A percentile compares a stretch with the other conserved stretches of the same genome.
phyloP scores from a whole-genome alignment of 108 stramenopile genomes.

The Seminavis robusta region DNA sequence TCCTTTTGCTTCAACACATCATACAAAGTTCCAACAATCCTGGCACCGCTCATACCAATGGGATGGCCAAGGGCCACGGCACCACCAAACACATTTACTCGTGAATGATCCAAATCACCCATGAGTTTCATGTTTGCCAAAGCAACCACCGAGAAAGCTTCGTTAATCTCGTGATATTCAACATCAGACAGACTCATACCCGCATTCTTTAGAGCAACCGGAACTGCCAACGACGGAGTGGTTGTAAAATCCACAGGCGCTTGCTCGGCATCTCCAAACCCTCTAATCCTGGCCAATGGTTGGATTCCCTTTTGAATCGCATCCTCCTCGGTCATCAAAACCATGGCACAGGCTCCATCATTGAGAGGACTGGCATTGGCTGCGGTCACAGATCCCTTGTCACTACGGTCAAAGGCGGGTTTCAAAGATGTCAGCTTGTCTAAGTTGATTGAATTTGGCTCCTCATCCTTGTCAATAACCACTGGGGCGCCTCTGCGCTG shows the following conservation, averaged over 20 bases:
- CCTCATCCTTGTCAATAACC: conserved; percentile 78
- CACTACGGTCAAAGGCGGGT: conserved; percentile 86
- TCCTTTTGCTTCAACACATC: conserved; percentile 83
- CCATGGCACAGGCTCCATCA: conserved; percentile 93
- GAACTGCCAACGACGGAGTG: conserved; percentile 89
- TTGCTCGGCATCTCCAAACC: conserved; percentile 87
- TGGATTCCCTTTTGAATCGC: conserved; percentile 59
- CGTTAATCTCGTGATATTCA: conserved; percentile 97
- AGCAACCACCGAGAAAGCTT: conserved; percentile 96
- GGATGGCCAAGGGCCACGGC: conserved; percentile 96
- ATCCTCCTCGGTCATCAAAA: conserved; percentile 80
- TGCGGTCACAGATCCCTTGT: conserved; percentile 94
- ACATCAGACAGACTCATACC: conserved; percentile 76
- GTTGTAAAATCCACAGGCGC: conserved; percentile 92
- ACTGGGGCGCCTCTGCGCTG: conserved; percentile 51
- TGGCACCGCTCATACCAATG: conserved; percentile 91
- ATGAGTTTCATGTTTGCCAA: conserved; percentile 87
- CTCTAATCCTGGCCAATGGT: conserved; percentile 81
- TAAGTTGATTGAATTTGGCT: conserved; percentile 69
- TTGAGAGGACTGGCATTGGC: conserved; percentile 95
- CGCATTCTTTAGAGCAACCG: conserved; percentile 77
- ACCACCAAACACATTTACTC: conserved; percentile 93
- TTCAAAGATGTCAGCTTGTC: conserved; percentile 67
- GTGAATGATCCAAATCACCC: conserved; percentile 58
- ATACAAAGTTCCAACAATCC: conserved; percentile 90